A percentile compares a stretch with the other conserved stretches of the same genome.
These are phyloP conservation scores for Gamsiella multidivaricata DNA, from an alignment of 192 early-diverging fungal species.

Conservation along the genomic window DNA sequence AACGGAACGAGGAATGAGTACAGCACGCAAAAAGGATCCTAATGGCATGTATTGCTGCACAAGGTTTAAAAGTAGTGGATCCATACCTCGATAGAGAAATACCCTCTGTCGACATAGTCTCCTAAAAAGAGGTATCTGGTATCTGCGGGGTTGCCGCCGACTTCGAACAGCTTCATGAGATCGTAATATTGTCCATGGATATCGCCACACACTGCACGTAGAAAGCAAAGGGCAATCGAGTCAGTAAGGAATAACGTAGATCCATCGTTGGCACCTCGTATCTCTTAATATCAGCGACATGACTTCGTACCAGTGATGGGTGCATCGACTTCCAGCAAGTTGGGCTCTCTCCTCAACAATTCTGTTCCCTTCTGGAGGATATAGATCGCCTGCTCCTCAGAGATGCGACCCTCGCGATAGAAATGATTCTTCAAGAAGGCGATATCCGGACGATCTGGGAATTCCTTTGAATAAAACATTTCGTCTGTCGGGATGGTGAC, in stretches of 20 bases:
- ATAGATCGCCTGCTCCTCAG: constrained; percentile 89
- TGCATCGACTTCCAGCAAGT: constrained; percentile 87
- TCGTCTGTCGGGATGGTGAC: constrained; percentile 60
- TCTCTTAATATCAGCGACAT: too few species aligned
- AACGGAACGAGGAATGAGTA: neutral
- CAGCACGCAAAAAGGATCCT: too few species aligned
- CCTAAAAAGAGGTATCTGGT: constrained; percentile 95
- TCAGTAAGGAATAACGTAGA: too few species aligned
- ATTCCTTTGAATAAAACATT: constrained; percentile 65
- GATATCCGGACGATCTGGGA: constrained; percentile 77
- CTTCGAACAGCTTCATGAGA: constrained; percentile 97
- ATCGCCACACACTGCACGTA: constrained; percentile 93
- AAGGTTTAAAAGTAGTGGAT: neutral
- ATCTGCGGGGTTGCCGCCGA: constrained; percentile 91
- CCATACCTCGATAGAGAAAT: constrained; percentile 93
- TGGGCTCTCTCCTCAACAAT: constrained; percentile 83
- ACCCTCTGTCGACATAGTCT: constrained; percentile 97
- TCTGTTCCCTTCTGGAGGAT: constrained; percentile 88
- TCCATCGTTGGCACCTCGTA: too few species aligned
- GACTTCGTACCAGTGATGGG: constrained; percentile 82
- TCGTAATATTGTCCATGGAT: constrained; percentile 99
- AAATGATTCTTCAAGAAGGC: constrained; percentile 93
- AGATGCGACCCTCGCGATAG: constrained; percentile 90
- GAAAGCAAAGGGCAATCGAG: too few species aligned
- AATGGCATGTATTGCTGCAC: too few species aligned